These are phyloP conservation scores for Rutidosis leptorrhynchoides DNA, from an alignment of 129 eudicot species.

Conservation along the genomic window DNA sequence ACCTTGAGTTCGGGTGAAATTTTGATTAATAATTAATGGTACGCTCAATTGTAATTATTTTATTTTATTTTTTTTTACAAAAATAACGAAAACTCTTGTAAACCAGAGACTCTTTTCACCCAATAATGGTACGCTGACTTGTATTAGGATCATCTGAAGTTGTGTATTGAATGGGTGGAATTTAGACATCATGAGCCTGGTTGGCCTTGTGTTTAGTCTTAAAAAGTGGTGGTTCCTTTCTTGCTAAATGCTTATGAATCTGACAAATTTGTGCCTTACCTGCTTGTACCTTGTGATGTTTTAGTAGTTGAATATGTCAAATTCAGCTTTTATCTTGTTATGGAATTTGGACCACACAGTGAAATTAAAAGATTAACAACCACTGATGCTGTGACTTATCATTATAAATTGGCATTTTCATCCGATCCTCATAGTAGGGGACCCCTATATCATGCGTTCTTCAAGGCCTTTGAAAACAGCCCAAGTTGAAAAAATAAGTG, in stretches of 20 bases:
- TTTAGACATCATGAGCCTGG: conserved; percentile 22
- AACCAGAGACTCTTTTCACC: no score
- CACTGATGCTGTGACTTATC: conserved; percentile 18
- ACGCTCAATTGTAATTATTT: no score
- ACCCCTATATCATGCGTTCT: conserved; percentile 17
- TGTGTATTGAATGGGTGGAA: background rate
- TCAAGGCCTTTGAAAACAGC: conserved; percentile 8
- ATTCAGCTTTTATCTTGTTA: conserved; percentile 16
- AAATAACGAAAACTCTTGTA: no score
- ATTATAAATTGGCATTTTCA: conserved; percentile 19
- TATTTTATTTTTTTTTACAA: no score
- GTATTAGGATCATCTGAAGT: background rate
- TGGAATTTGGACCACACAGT: conserved; percentile 25
- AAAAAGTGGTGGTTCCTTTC: conserved; percentile 30
- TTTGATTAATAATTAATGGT: no score
- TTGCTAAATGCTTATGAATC: background rate
- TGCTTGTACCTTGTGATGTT: conserved; percentile 15
- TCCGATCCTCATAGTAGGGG: conserved; percentile 25
- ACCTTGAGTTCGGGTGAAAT: no score
- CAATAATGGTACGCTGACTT: background rate
- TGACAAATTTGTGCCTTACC: conserved; percentile 4
- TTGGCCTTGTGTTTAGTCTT: conserved; percentile 13
- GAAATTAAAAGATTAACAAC: conserved; percentile 13
- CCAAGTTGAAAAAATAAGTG: no score
- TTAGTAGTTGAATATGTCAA: conserved; percentile 19